Evolutionary conservation across 352 stramenopile species (phyloP).

Genomic region (Nothophytophthora sp.): DNA sequence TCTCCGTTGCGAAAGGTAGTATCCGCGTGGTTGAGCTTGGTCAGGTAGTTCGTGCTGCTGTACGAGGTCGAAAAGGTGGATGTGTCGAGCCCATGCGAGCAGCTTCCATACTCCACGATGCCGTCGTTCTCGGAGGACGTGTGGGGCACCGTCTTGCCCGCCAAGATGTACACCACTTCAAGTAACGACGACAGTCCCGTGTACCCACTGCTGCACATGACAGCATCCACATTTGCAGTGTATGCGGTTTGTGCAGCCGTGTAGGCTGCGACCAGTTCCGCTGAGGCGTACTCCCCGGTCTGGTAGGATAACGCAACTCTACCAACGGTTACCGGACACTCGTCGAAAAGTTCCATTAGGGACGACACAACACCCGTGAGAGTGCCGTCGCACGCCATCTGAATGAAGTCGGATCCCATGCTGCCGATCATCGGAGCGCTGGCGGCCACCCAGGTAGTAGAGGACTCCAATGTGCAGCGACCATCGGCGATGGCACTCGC

Average conservation of each 20-base stretch:
- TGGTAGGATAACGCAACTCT: slow-evolving; percentile 27
- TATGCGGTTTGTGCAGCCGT: slow-evolving; percentile 16
- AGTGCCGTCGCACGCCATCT: slow-evolving; percentile 27
- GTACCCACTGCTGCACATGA: slow-evolving; percentile 27
- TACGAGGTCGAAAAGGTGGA: slow-evolving; percentile 30
- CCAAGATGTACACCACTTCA: slow-evolving; percentile 9
- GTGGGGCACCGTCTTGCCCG: slow-evolving; percentile 14
- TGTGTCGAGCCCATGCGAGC: slow-evolving; percentile 20
- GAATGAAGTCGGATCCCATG: slow-evolving; percentile 37
- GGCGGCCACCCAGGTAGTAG: slow-evolving; percentile 27
- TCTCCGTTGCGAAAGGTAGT: slow-evolving; percentile 47
- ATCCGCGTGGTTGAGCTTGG: slow-evolving; percentile 52
- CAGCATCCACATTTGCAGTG: slow-evolving; percentile 11
- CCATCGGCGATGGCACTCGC: slow-evolving; percentile 31
- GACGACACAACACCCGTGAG: slow-evolving; percentile 17
- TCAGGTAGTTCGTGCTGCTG: slow-evolving; percentile 39
- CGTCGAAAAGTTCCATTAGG: slow-evolving; percentile 23
- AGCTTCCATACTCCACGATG: slow-evolving; percentile 44
- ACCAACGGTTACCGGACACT: slow-evolving; percentile 30
- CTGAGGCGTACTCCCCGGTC: slow-evolving; percentile 16
- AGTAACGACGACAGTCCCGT: slow-evolving; percentile 17
- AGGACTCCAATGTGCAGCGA: slow-evolving; percentile 21
- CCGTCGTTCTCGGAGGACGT: slow-evolving; percentile 29
- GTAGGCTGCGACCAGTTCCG: slow-evolving; percentile 7
- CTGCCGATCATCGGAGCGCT: slow-evolving; percentile 33